A percentile compares a stretch with the other conserved stretches of the same genome.
phyloP scores from a whole-genome alignment of 164 flowering plant species.

The Magnolia changhungtana region DNA sequence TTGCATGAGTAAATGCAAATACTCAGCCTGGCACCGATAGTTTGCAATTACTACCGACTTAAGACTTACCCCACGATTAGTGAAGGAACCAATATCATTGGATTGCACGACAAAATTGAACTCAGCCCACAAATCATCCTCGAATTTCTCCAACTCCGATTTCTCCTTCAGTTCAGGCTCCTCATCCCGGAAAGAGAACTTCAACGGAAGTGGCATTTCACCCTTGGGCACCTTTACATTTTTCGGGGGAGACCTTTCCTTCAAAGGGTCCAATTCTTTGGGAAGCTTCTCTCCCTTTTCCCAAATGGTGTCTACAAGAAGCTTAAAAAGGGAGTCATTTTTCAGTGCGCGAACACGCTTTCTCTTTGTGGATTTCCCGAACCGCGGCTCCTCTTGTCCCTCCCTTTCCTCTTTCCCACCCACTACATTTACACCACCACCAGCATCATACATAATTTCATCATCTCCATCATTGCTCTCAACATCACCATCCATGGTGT shows the following conservation, averaged over 20 bases:
- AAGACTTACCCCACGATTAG: conserved; percentile 28
- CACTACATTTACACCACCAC: neutral
- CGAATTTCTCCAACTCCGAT: conserved; percentile 36
- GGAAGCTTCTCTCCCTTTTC: conserved; percentile 16
- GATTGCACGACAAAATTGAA: conserved; percentile 32
- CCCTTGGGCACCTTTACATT: conserved; percentile 3
- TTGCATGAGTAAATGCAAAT: neutral
- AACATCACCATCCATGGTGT: neutral
- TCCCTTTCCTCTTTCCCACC: neutral
- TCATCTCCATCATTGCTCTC: neutral
- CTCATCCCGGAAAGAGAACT: conserved; percentile 33
- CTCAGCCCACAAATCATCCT: conserved; percentile 44
- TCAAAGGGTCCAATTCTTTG: conserved; percentile 11
- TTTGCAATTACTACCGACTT: neutral
- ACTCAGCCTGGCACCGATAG: neutral
- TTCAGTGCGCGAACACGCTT: conserved; percentile 14
- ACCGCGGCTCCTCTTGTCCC: conserved; percentile 10
- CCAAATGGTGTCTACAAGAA: conserved; percentile 40
- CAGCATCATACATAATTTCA: neutral
- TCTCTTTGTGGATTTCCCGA: conserved; percentile 9
- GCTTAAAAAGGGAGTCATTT: conserved; percentile 12
- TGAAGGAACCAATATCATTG: conserved; percentile 24
- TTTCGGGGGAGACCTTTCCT: neutral
- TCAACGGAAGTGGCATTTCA: conserved; percentile 26
- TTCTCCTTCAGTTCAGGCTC: conserved; percentile 24